Evolutionary conservation across 768 basidiomycete genomes (phyloP).

Genomic region (Pseudohyphozyma bogoriensis): DNA sequence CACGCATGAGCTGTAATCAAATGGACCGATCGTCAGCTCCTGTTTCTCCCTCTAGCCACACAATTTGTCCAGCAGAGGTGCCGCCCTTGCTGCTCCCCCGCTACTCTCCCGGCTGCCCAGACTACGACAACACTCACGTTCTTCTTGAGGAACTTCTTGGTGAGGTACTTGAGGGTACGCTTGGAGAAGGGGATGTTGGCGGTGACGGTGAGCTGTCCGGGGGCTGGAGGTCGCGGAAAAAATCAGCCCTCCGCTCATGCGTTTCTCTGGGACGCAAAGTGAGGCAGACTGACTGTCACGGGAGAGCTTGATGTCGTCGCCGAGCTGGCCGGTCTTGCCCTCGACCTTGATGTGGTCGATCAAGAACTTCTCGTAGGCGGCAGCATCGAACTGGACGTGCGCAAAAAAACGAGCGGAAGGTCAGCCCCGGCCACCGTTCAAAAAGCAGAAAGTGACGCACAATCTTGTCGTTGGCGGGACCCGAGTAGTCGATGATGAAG

Average conservation of each 20-base stretch:
- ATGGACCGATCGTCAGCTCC: background rate
- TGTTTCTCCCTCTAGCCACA: no score
- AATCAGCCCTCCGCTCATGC: no score
- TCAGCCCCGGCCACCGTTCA: background rate
- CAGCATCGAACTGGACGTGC: slow-evolving; percentile 27
- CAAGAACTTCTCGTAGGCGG: slow-evolving; percentile 45
- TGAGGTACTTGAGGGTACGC: slow-evolving; percentile 91
- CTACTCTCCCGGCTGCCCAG: no score
- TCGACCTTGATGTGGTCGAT: slow-evolving; percentile 91
- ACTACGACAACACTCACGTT: slow-evolving; percentile 44
- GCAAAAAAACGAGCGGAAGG: background rate
- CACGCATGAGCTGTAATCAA: slow-evolving; percentile 50
- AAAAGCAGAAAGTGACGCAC: background rate
- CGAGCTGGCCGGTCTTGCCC: slow-evolving; percentile 81
- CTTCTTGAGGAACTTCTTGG: slow-evolving; percentile 90
- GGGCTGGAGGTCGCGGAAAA: no score
- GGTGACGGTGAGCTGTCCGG: slow-evolving; percentile 68
- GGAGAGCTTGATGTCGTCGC: slow-evolving; percentile 73
- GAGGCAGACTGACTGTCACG: no score
- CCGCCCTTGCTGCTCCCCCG: no score
- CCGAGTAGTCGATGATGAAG: slow-evolving; percentile 76
- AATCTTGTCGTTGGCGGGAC: slow-evolving; percentile 53
- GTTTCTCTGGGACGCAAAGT: slow-evolving; percentile 45
- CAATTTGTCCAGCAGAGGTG: no score
- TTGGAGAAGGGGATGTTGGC: slow-evolving; percentile 88